Evolutionary conservation across 1,284 basidiomycete genomes (phyloP).

Genomic region (Tylopilus orsonianus): DNA sequence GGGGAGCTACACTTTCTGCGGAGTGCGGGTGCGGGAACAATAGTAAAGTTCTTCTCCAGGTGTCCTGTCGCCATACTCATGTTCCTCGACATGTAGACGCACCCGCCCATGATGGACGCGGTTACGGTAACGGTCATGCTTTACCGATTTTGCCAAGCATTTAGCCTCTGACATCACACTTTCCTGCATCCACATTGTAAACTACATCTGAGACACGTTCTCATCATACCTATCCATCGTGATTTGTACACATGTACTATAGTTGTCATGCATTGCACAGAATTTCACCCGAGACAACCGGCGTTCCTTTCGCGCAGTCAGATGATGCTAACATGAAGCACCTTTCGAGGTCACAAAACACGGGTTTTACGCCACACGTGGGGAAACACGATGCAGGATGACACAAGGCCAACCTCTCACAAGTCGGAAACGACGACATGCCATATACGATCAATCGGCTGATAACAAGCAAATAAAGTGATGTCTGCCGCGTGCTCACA

Average conservation of each 20-base stretch:
- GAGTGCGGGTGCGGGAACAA: slow-evolving; percentile 72
- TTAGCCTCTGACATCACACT: slow-evolving; percentile 52
- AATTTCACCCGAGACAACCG: slow-evolving; percentile 23
- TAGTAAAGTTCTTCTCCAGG: slow-evolving; percentile 46
- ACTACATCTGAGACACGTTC: slow-evolving; percentile 31
- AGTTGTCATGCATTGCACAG: slow-evolving; percentile 32
- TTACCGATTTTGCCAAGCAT: slow-evolving; percentile 71
- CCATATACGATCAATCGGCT: slow-evolving; percentile 30
- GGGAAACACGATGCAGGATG: slow-evolving; percentile 33
- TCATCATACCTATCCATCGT: slow-evolving; percentile 32
- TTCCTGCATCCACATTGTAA: slow-evolving; percentile 35
- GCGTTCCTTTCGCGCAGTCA: slow-evolving; percentile 23
- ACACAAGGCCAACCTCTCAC: slow-evolving; percentile 19
- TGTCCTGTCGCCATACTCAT: slow-evolving; percentile 25
- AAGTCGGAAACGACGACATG: slow-evolving; percentile 20
- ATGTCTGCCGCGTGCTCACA: slow-evolving; percentile 44
- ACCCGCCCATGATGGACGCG: slow-evolving; percentile 84
- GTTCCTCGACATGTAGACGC: slow-evolving; percentile 51
- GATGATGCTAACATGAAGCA: slow-evolving; percentile 20
- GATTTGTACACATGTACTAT: slow-evolving; percentile 35
- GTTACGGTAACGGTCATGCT: slow-evolving; percentile 81
- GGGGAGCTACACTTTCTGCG: slow-evolving; percentile 80
- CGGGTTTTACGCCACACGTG: slow-evolving; percentile 35
- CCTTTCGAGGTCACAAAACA: slow-evolving; percentile 28
- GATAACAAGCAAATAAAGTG: slow-evolving; percentile 32